Evolutionary conservation across 208 protist genomes (phyloP).

Genomic region (Crithidia thermophila): DNA sequence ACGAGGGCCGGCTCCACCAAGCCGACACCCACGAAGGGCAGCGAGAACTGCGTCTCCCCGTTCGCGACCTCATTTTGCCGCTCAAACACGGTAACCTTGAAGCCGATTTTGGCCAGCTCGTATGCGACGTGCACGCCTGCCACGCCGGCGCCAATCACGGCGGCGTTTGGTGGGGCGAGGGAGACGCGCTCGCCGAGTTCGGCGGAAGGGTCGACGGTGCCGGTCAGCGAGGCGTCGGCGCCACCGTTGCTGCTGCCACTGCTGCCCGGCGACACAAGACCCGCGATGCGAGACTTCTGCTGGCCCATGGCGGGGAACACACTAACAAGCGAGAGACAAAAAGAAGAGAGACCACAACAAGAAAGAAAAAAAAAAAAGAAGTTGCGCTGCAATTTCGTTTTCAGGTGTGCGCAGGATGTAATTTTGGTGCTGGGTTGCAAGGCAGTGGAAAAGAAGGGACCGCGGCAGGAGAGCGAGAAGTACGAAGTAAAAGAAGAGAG

Average conservation of each 20-base stretch:
- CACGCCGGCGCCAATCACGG: conserved; percentile 84
- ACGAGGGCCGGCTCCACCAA: conserved; percentile 65
- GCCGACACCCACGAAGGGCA: conserved; percentile 81
- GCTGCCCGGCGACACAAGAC: too few relatives aligned
- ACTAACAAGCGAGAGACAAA: background rate
- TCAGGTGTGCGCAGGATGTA: background rate
- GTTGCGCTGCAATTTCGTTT: background rate
- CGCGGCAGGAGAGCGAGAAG: too few relatives aligned
- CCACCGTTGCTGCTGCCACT: too few relatives aligned
- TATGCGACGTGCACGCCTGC: conserved; percentile 87
- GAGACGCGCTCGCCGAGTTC: conserved; percentile 45
- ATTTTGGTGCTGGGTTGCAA: too few relatives aligned
- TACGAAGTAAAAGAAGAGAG: too few relatives aligned
- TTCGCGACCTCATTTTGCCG: conserved; percentile 36
- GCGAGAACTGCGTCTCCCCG: conserved; percentile 60
- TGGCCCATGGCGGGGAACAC: conserved; percentile 20
- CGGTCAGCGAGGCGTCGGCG: background rate
- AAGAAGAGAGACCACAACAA: conserved; percentile 6
- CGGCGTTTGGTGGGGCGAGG: conserved; percentile 52
- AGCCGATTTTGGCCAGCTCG: conserved; percentile 81
- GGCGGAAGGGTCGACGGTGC: conserved; percentile 3
- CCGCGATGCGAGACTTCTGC: conserved; percentile 9
- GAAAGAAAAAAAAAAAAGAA: conserved; percentile 13
- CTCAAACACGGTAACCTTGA: conserved; percentile 87
- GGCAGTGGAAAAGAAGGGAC: too few relatives aligned